Evolutionary conservation across 2,329 filamentous ascomycete genomes (phyloP).

Genomic region (Cladobotryum mycophilum): DNA sequence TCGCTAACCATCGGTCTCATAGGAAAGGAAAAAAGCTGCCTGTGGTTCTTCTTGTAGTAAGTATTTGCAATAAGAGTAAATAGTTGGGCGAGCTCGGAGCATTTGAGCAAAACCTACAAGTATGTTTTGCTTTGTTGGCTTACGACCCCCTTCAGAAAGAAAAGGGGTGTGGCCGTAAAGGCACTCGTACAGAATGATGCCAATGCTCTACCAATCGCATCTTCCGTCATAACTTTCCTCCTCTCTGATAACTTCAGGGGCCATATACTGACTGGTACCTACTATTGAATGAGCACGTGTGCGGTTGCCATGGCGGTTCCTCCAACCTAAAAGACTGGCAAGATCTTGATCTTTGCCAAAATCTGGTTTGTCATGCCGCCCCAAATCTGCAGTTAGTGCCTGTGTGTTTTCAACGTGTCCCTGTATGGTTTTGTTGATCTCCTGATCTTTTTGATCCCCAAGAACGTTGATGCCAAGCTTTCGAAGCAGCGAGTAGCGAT

Average conservation of each 20-base stretch:
- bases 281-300: constrained; percentile 78
- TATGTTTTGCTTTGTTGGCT: constrained; percentile 82
- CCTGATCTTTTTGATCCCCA: constrained; percentile 66
- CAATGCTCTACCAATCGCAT: constrained; percentile 96
- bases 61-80: background rate
- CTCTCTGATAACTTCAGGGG: constrained; percentile 82
- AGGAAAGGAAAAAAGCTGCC: constrained; percentile 65
- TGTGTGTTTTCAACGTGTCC: constrained; percentile 28
- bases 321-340: constrained; percentile 56
- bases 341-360: constrained; percentile 23
- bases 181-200: constrained; percentile 91
- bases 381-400: constrained; percentile 24
- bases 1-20: constrained; percentile 56
- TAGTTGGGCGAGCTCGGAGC: too few relatives aligned
- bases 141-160: constrained; percentile 67
- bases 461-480: constrained; percentile 67
- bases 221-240: constrained; percentile 74
- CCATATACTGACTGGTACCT: constrained; percentile 97
- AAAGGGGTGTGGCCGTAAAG: constrained; percentile 91
- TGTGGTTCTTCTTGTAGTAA: constrained; percentile 56
- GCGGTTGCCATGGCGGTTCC: constrained; percentile 62
- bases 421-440: constrained; percentile 38
- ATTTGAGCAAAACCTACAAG: constrained; percentile 44
- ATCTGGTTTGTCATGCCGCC: constrained; percentile 28
- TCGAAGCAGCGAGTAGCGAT: constrained; percentile 72